These are phyloP conservation scores for Colletotrichum destructivum DNA, from an alignment of 2,329 filamentous ascomycete species.

Conservation along the genomic window DNA sequence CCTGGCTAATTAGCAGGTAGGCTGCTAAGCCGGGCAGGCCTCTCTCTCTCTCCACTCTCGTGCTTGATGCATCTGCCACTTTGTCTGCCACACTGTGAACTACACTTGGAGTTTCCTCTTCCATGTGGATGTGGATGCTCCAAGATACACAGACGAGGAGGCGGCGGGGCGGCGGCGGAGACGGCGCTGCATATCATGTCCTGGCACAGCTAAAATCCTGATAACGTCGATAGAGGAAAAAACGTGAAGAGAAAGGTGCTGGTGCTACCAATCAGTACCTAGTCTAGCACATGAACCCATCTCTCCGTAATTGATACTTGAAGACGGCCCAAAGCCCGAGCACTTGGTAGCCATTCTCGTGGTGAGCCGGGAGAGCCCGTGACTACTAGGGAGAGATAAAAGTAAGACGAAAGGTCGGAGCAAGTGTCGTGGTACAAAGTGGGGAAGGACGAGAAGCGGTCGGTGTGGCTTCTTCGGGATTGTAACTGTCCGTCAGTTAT, in stretches of 20 bases:
- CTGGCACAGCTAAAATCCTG: background rate
- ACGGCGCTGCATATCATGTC: constrained; percentile 1
- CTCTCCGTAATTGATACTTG: background rate
- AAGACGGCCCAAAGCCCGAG: background rate
- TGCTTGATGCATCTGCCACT: background rate
- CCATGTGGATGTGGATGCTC: constrained; percentile 18
- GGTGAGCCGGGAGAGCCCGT: background rate
- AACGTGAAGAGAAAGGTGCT: background rate
- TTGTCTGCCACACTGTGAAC: background rate
- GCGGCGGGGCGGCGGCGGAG: background rate
- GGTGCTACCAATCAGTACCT: background rate
- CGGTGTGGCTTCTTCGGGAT: constrained; percentile 4
- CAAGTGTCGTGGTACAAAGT: background rate
- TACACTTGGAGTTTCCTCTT: background rate
- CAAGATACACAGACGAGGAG: background rate
- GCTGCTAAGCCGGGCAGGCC: background rate
- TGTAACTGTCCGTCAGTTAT: background rate
- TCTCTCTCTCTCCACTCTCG: background rate
- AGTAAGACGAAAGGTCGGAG: background rate
- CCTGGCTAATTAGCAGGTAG: too few relatives aligned
- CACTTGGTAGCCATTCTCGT: background rate
- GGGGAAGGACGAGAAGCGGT: background rate
- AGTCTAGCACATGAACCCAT: background rate
- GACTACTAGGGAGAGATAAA: background rate
- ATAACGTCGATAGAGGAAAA: background rate